A percentile compares a stretch with the other conserved stretches of the same genome.
These are phyloP conservation scores for Venustampulla echinocandica DNA, from an alignment of 495 filamentous ascomycete species.

Conservation along the genomic window DNA sequence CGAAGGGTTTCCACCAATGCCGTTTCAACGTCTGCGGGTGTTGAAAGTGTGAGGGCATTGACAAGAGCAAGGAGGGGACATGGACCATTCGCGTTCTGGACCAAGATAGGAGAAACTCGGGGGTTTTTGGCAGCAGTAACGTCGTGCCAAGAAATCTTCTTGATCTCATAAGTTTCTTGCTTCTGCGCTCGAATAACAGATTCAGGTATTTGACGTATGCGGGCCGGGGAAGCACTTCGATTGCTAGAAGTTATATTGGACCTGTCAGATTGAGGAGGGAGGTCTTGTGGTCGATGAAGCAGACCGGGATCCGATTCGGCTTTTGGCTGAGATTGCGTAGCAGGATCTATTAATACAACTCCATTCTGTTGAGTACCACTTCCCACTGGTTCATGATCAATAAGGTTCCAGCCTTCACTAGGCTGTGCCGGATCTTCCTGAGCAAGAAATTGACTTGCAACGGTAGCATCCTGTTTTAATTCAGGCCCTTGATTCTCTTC, in stretches of 20 bases:
- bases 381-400: constrained; percentile 31
- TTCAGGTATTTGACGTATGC: constrained; percentile 30
- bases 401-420: constrained; percentile 39
- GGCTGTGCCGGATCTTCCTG: constrained; percentile 20
- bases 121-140: constrained; percentile 30
- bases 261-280: constrained; percentile 31
- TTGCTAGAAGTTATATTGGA: constrained; percentile 31
- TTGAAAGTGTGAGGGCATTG: constrained; percentile 80
- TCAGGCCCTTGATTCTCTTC: constrained; percentile 30
- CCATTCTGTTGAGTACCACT: constrained; percentile 15
- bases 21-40: constrained; percentile 53
- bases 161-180: constrained; percentile 62
- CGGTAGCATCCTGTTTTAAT: constrained; percentile 24
- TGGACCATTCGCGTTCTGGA: constrained; percentile 89
- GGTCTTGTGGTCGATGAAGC: constrained; percentile 28
- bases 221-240: constrained; percentile 26
- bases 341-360: constrained; percentile 7
- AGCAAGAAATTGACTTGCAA: constrained; percentile 12
- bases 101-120: constrained; percentile 64
- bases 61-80: constrained; percentile 91
- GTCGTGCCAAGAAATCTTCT: constrained; percentile 57
- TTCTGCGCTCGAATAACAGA: constrained; percentile 17
- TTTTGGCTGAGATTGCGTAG: constrained; percentile 7
- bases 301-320: constrained; percentile 20
- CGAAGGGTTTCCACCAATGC: constrained; percentile 67